A percentile compares a stretch with the other conserved stretches of the same genome.
Conservation (phyloP, 2,329 filamentous ascomycete species). For the Colletotrichum costaricense region DNA sequence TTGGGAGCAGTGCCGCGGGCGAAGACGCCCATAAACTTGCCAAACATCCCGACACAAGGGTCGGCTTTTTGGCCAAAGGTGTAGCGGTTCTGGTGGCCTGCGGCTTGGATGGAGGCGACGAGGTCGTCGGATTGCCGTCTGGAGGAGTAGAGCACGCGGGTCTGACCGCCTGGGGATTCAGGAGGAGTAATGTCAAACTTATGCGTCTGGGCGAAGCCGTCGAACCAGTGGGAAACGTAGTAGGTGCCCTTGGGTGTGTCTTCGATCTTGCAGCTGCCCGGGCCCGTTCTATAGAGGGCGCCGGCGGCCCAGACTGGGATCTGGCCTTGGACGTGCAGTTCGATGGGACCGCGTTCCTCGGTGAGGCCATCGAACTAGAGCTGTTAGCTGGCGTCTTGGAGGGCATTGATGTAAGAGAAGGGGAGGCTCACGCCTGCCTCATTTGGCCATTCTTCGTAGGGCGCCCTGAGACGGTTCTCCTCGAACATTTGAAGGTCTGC, state of each 20-base stretch:
- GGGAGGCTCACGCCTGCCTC: constrained; percentile 54
- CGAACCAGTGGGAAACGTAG: constrained; percentile 81
- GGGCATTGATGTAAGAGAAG: background rate
- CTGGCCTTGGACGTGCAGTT: constrained; percentile 70
- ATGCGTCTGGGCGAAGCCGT: constrained; percentile 78
- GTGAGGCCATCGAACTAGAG: constrained; percentile 74
- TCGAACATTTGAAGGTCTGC: constrained; percentile 27
- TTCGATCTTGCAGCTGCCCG: constrained; percentile 73
- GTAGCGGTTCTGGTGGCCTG: constrained; percentile 66
- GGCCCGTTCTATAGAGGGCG: constrained; percentile 79
- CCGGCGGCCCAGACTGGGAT: constrained; percentile 81
- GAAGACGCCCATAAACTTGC: constrained; percentile 76
- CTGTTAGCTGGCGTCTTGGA: background rate
- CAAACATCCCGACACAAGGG: constrained; percentile 79
- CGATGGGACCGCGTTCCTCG: constrained; percentile 73
- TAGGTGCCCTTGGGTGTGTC: constrained; percentile 68
- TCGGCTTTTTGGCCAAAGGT: constrained; percentile 80
- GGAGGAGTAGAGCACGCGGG: constrained; percentile 76
- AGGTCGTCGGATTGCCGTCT: constrained; percentile 74
- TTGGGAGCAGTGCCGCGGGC: constrained; percentile 58
- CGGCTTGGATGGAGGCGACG: constrained; percentile 68
- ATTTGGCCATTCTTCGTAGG: constrained; percentile 59
- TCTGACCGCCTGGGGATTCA: constrained; percentile 34
- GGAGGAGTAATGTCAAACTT: constrained; percentile 73
- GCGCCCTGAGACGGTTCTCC: constrained; percentile 38